These are phyloP conservation scores for Solanum gandarillasii DNA, from an alignment of 257 asterid genomes.

Conservation along the genomic window DNA sequence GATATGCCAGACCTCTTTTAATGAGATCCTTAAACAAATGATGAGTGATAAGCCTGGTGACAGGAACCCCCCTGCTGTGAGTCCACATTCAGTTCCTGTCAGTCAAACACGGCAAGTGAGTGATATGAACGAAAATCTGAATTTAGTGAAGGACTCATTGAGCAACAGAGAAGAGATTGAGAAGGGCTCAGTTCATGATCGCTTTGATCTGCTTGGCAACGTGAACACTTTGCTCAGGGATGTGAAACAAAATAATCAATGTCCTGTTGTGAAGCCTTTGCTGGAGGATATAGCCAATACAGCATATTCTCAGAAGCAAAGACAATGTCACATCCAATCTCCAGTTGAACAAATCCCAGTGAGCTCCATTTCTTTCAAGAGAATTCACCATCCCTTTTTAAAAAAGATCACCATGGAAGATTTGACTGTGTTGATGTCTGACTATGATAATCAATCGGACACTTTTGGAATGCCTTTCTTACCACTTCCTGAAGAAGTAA, in stretches of 20 bases:
- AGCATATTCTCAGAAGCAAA: slow-evolving; percentile 29
- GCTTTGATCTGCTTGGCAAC: slow-evolving; percentile 67
- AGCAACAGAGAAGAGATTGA: slow-evolving; percentile 32
- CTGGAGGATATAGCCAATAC: slow-evolving; percentile 33
- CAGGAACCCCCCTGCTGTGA: slow-evolving; percentile 20
- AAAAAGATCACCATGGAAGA: slow-evolving; percentile 64
- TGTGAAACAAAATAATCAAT: slow-evolving; percentile 45
- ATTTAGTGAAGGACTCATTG: slow-evolving; percentile 15
- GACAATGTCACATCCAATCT: slow-evolving; percentile 41
- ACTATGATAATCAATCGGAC: slow-evolving; percentile 83
- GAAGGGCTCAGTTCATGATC: slow-evolving; percentile 45
- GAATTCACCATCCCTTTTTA: slow-evolving; percentile 79
- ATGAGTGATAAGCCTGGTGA: slow-evolving; percentile 37
- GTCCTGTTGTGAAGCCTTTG: slow-evolving; percentile 26
- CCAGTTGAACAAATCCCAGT: slow-evolving; percentile 74
- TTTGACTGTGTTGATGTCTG: slow-evolving; percentile 52
- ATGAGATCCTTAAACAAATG: slow-evolving; percentile 87
- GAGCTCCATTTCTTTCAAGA: slow-evolving; percentile 57
- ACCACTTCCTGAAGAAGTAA: slow-evolving; percentile 75
- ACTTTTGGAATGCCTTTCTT: slow-evolving; percentile 87
- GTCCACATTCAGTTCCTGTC: slow-evolving; percentile 20
- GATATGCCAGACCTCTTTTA: slow-evolving; percentile 84
- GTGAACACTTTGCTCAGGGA: slow-evolving; percentile 61
- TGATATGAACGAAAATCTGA: slow-evolving; percentile 21
- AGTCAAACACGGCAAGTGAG: slow-evolving; percentile 16